phyloP scores from a whole-genome alignment of 192 early-diverging fungal genomes.

The Endogone sp. region DNA sequence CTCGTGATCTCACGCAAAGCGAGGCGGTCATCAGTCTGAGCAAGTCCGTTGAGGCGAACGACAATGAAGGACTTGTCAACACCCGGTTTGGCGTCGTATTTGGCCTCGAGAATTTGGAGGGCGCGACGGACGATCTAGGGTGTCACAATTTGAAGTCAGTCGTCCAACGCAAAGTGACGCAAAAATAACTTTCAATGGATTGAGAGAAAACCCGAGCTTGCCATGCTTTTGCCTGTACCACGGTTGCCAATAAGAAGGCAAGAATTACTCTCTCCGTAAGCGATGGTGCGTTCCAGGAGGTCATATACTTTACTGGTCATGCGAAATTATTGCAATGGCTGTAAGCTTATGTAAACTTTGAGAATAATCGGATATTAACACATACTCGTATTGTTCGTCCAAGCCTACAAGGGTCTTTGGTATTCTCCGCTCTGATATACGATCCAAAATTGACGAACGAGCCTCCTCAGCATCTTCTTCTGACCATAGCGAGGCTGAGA shows the following conservation, averaged over 20 bases:
- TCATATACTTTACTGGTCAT: slow-evolving; percentile 35
- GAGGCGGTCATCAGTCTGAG: slow-evolving; percentile 76
- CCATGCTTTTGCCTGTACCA: slow-evolving; percentile 71
- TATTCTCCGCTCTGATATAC: slow-evolving; percentile 23
- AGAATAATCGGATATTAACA: background rate
- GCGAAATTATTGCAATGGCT: background rate
- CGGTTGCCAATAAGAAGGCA: slow-evolving; percentile 78
- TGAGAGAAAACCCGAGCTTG: no score
- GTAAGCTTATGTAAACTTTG: background rate
- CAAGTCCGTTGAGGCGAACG: slow-evolving; percentile 71
- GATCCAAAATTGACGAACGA: background rate
- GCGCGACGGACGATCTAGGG: slow-evolving; percentile 35
- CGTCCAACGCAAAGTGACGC: slow-evolving; percentile 15
- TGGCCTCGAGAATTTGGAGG: slow-evolving; percentile 26
- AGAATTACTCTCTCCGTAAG: slow-evolving; percentile 79
- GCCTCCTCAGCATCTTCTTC: background rate
- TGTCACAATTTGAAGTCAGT: slow-evolving; percentile 17
- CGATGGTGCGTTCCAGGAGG: slow-evolving; percentile 57
- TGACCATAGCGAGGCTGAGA: background rate
- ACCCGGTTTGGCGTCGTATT: slow-evolving; percentile 10
- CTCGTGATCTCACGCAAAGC: slow-evolving; percentile 81
- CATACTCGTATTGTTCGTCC: slow-evolving; percentile 41
- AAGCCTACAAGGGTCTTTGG: slow-evolving; percentile 40
- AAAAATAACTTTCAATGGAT: background rate
- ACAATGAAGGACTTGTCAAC: slow-evolving; percentile 49